Base-by-base conservation (phyloP, 2,329 filamentous ascomycete species). In the Periconia sp. region DNA sequence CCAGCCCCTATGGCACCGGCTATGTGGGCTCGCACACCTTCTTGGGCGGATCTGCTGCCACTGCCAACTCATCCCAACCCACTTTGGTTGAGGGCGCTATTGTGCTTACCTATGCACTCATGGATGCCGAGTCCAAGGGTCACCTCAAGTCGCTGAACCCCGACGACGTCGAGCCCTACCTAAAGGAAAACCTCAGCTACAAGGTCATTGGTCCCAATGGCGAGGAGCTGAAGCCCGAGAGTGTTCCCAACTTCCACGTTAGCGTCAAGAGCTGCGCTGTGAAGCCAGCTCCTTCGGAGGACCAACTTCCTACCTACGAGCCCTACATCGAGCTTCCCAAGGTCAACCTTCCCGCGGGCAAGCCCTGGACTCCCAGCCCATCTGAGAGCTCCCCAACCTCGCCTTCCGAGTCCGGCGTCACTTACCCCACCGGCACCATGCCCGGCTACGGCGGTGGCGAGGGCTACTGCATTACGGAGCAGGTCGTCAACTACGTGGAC, bases 401-500 rank as follows among this genome's bases (percentile, higher is more conserved):
- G 28, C 39, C 23, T 12, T 35, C 13, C 30, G 29, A 28, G 17
- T 38, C 30, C 4, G 23, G 21, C 30, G 42, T 31, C 18, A 41
- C 43, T 33, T 38, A 46, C 22, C 47, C 50, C 3, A 41, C 38
- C 10, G 48, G 48, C n/a, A 35, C 29, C 23, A 33, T 28, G 36
- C 34, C 24, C 0, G 24, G 19, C n/a, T 41, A 44, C 13, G 61
- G 59, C 52, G 49, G 58, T 21, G 63, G 63, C 50, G 34, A 55
- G 40, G 63, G 63, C 1, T 65, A 66, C 51, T 69, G 66, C 32
- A 48, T 56, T 9, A 59, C 36, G 28, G 46, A 61, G 48, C 59
- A 65, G 52, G 63, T 57, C 13, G 57, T 69, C 36, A 52, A 63
- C 51, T 69, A 69, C 35, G 65, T 69, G 3, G 63, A 69, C 39